Evolutionary conservation across 768 basidiomycete species (phyloP).

Genomic region (Pholiota conissans): DNA sequence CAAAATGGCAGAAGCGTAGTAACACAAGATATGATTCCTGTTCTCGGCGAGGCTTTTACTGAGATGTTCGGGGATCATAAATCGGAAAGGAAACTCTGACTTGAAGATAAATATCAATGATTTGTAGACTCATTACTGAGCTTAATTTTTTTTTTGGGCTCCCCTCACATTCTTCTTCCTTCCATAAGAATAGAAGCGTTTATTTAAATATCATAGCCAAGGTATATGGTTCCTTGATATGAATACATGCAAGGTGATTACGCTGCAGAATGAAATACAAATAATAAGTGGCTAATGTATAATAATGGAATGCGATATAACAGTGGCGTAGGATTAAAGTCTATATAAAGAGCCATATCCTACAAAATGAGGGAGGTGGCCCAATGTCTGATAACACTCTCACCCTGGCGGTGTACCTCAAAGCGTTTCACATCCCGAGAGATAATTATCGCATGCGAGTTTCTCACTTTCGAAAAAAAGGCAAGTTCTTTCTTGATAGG

Average conservation of each 20-base stretch:
- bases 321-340: background rate
- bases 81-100: constrained; percentile 3
- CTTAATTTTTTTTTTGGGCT: background rate
- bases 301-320: background rate
- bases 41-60: constrained; percentile 67
- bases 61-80: constrained; percentile 61
- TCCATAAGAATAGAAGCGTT: background rate
- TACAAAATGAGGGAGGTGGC: constrained; percentile 53
- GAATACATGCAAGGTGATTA: background rate
- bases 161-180: background rate
- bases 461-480: constrained; percentile 57
- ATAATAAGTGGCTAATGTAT: background rate
- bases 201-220: no score
- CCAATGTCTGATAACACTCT: constrained; percentile 72
- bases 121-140: background rate
- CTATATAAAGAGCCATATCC: background rate
- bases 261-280: background rate
- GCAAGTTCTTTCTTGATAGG: constrained; percentile 73
- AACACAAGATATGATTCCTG: constrained; percentile 74
- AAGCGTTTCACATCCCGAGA: constrained; percentile 67
- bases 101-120: background rate
- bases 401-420: constrained; percentile 56
- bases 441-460: constrained; percentile 73
- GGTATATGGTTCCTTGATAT: background rate
- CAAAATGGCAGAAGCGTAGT: constrained; percentile 80